Percentiles rank a stretch among this genome's conserved stretches.
Evolutionary conservation across 768 basidiomycete genomes (phyloP).

Genomic region (Amanita brunnescens): DNA sequence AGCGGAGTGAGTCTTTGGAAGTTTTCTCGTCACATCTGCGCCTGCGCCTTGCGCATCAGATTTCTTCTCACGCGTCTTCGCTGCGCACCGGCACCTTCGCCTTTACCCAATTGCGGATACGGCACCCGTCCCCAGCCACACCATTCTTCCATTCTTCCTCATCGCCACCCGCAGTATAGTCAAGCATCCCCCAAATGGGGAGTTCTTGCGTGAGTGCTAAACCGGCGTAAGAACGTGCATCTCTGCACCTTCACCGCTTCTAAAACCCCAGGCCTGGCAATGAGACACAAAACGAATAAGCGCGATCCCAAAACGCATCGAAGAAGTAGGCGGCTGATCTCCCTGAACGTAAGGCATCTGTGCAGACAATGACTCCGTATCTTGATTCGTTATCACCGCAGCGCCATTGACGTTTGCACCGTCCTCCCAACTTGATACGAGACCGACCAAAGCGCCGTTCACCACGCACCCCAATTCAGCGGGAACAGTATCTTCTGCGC

Average conservation of each 20-base stretch:
- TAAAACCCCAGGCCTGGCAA: background rate
- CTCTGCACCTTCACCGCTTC: conserved; percentile 18
- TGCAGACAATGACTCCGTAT: conserved; percentile 24
- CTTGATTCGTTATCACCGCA: conserved; percentile 16
- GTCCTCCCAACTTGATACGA: conserved; percentile 33
- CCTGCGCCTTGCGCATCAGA: conserved; percentile 78
- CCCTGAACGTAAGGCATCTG: conserved; percentile 53
- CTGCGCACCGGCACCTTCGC: conserved; percentile 64
- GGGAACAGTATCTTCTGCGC: conserved; percentile 68
- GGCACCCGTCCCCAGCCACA: conserved; percentile 49
- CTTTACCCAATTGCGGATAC: conserved; percentile 73
- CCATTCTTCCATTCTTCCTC: conserved; percentile 20
- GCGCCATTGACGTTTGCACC: background rate
- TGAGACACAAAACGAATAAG: conserved; percentile 46
- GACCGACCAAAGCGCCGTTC: conserved; percentile 73
- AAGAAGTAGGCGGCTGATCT: conserved; percentile 38
- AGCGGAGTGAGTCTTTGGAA: no score
- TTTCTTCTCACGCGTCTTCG: conserved; percentile 72
- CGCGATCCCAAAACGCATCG: conserved; percentile 67
- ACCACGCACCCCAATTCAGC: conserved; percentile 64
- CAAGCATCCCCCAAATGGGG: conserved; percentile 82
- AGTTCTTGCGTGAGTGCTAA: conserved; percentile 42
- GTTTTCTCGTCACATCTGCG: conserved; percentile 62
- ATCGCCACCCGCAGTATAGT: conserved; percentile 24
- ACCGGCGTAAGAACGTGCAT: conserved; percentile 66